Conservation (phyloP, 2,329 filamentous ascomycete genomes). For the Xylariomycetidae sp. region DNA sequence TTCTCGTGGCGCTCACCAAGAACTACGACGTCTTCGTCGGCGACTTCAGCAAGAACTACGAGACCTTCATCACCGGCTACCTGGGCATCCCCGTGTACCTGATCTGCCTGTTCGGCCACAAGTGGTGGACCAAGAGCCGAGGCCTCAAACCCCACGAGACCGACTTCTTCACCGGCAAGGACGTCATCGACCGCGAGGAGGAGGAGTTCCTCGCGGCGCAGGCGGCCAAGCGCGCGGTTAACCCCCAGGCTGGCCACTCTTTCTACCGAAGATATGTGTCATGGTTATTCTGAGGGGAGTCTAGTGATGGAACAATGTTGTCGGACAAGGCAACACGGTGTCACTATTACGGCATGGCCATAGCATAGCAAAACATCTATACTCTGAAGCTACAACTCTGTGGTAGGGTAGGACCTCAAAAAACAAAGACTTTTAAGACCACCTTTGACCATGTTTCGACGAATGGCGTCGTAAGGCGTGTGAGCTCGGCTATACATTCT, state of each 20-base stretch:
- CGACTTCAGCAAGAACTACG: conserved; percentile 47
- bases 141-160: conserved; percentile 51
- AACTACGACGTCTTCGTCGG: conserved; percentile 68
- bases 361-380: too few species aligned
- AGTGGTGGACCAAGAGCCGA: conserved; percentile 48
- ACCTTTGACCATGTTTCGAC: too few species aligned
- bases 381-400: too few species aligned
- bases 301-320: background rate
- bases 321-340: too few species aligned
- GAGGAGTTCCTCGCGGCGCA: conserved; percentile 58
- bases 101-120: conserved; percentile 62
- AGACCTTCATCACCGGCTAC: conserved; percentile 73
- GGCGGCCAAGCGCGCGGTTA: conserved; percentile 30
- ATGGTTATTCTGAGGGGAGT: conserved; percentile 50
- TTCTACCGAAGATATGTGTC: conserved; percentile 55
- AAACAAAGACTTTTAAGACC: too few species aligned
- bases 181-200: conserved; percentile 67
- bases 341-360: too few species aligned
- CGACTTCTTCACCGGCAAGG: conserved; percentile 69
- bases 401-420: too few species aligned
- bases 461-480: too few species aligned
- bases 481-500: too few species aligned
- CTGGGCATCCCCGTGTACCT: conserved; percentile 72
- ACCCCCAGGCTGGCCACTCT: conserved; percentile 31
- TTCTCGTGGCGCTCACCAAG: conserved; percentile 72